Base-by-base conservation (phyloP, 2,329 filamentous ascomycete genomes). In the Stenocarpella maydis region DNA sequence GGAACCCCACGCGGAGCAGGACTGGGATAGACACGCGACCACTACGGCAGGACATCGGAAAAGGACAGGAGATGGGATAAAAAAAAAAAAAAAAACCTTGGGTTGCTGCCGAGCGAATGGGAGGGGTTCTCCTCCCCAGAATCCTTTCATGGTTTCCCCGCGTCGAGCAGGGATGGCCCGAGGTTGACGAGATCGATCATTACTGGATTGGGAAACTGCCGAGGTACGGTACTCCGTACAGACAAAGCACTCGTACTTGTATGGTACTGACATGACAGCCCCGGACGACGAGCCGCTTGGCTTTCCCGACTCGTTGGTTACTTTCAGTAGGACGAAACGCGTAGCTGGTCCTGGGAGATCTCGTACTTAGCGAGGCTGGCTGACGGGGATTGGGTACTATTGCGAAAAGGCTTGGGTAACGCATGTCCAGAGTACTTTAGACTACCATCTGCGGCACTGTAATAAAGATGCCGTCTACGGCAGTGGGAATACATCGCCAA, bases 71-170 rank as follows among this genome's bases (percentile, higher is more conserved):
- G 55, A n/a, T n/a, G n/a, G n/a, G n/a, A n/a, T n/a, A n/a, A n/a
- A n/a, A n/a, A n/a, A n/a, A n/a, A n/a, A n/a, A n/a, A n/a, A n/a
- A n/a, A n/a, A n/a, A n/a, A n/a, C n/a, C n/a, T n/a, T n/a, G n/a
- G n/a, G 41, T 61, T 61, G 31, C 61, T 52, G 31, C 61, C 61
- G 61, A 65, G n/a, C n/a, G n/a, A n/a, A n/a, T n/a, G n/a, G n/a
- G 31, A 24, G 37, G 37, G 37, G 53, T n/a, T 41, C 26, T 47
- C 41, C 39, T 47, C 65, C 65, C 65, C 41, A 55, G 52, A 39
- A 39, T 54, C 65, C 41, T 39, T 39, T 14, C 31, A 21, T 49
- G 31, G 43, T 31, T 67, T 67, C 65, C 65, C 65, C 65, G 65
- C 65, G 19, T 41, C 21, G 21, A 49, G 45, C 65, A 67, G 31